Percentiles rank a stretch among this genome's conserved stretches.
Evolutionary conservation across 257 asterid species (phyloP).

Genomic region (Nicotiana otophora): DNA sequence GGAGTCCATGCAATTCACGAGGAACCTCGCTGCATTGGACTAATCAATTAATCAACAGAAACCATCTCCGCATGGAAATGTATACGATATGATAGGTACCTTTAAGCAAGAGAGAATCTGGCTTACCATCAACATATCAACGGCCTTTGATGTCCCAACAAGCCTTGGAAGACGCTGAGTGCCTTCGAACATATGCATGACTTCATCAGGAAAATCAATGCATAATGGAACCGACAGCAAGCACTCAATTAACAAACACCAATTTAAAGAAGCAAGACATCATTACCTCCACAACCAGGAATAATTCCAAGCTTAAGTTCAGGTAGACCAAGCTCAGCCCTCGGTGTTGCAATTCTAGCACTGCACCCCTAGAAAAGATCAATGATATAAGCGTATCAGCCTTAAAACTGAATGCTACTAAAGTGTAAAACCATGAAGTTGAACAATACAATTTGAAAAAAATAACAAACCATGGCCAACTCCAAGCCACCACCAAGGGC

Average conservation of each 20-base stretch:
- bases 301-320: slow-evolving; percentile 51
- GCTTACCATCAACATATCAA: slow-evolving; percentile 49
- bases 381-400: background rate
- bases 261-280: background rate
- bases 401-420: background rate
- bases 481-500: slow-evolving; percentile 67
- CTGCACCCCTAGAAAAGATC: slow-evolving; percentile 41
- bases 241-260: background rate
- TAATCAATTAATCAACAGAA: background rate
- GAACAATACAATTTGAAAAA: background rate
- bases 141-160: slow-evolving; percentile 49
- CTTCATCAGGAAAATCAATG: background rate
- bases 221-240: background rate
- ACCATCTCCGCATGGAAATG: background rate
- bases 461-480: slow-evolving; percentile 41
- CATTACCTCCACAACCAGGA: slow-evolving; percentile 59
- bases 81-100: background rate
- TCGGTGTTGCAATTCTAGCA: slow-evolving; percentile 47
- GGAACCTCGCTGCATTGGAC: background rate
- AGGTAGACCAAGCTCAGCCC: slow-evolving; percentile 49
- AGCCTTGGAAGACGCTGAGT: slow-evolving; percentile 66
- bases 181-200: slow-evolving; percentile 21
- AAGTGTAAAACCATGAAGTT: background rate
- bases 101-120: background rate
- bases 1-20: background rate